Evolutionary conservation across 2,329 filamentous ascomycete species (phyloP).

Genomic region (Penicillium sp.): DNA sequence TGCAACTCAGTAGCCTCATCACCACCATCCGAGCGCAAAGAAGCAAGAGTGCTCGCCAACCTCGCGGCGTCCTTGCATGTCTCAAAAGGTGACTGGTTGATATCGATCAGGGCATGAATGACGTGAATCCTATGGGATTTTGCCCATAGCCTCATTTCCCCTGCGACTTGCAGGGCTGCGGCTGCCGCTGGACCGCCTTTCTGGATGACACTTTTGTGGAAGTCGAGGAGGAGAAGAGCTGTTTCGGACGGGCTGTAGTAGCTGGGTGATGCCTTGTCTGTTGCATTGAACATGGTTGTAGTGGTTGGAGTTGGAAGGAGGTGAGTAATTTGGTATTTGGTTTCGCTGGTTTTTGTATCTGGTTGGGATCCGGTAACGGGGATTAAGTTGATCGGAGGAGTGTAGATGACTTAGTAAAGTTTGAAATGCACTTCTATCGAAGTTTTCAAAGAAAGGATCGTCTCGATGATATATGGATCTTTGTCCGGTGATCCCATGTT

Average conservation of each 20-base stretch:
- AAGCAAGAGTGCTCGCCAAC: background rate
- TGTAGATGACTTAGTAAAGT: too few relatives aligned
- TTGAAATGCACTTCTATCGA: too few relatives aligned
- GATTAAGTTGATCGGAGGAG: too few relatives aligned
- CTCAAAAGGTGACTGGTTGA: conserved; percentile 14
- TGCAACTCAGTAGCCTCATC: too few relatives aligned
- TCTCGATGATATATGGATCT: too few relatives aligned
- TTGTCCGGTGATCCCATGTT: too few relatives aligned
- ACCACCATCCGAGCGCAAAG: too few relatives aligned
- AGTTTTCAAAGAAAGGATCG: too few relatives aligned
- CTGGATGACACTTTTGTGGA: conserved; percentile 22
- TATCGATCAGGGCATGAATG: conserved; percentile 26
- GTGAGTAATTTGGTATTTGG: too few relatives aligned
- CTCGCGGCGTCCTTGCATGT: conserved; percentile 17
- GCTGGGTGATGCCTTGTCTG: conserved; percentile 8
- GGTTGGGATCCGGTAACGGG: too few relatives aligned
- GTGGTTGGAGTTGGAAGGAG: too few relatives aligned
- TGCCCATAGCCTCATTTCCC: conserved; percentile 24
- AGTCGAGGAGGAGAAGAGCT: conserved; percentile 30
- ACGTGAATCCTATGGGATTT: conserved; percentile 24
- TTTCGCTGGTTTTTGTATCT: too few relatives aligned
- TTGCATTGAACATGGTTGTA: background rate
- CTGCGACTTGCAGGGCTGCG: conserved; percentile 17
- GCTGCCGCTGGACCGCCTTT: conserved; percentile 7
- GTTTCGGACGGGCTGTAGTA: conserved; percentile 25